Conservation (phyloP, 2,329 filamentous ascomycete species). For the Arthrinium phaeospermum region DNA sequence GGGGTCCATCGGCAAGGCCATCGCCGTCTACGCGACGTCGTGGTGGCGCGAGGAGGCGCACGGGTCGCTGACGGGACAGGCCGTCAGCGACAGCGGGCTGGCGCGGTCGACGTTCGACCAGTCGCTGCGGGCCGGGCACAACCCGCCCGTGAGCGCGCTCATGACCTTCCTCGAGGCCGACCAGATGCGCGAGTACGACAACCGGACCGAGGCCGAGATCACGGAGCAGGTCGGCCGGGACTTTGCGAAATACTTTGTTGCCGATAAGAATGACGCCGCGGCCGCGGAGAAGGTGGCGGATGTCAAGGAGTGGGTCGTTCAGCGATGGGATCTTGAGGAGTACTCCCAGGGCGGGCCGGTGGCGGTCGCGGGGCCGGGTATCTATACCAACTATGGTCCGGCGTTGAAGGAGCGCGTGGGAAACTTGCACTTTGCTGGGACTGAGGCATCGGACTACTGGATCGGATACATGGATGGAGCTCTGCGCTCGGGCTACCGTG, state of each 20-base stretch:
- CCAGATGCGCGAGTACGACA: conserved; percentile 16
- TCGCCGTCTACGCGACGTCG: neutral
- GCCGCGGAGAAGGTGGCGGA: neutral
- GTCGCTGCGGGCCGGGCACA: neutral
- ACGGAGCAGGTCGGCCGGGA: neutral
- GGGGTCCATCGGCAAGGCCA: conserved; percentile 2
- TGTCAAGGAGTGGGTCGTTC: conserved; percentile 8
- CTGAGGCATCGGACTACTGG: conserved; percentile 17
- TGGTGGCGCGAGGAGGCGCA: neutral
- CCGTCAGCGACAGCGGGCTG: neutral
- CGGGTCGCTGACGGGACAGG: neutral
- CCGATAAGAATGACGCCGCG: no score
- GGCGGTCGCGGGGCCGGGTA: neutral
- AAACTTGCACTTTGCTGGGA: conserved; percentile 17
- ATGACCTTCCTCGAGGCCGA: conserved; percentile 1
- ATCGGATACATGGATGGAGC: conserved; percentile 20
- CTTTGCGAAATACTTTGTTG: neutral
- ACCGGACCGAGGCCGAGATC: conserved; percentile 11
- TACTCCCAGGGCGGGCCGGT: conserved; percentile 14
- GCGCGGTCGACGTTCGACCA: conserved; percentile 15
- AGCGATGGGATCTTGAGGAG: conserved; percentile 18
- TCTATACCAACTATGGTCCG: conserved; percentile 12
- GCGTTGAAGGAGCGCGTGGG: neutral
- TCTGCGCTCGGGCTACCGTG: conserved; percentile 17
- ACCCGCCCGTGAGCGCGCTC: conserved; percentile 3